Evolutionary conservation across 805 yeast species (phyloP).

Genomic region (Yamadazyma ubonensis): DNA sequence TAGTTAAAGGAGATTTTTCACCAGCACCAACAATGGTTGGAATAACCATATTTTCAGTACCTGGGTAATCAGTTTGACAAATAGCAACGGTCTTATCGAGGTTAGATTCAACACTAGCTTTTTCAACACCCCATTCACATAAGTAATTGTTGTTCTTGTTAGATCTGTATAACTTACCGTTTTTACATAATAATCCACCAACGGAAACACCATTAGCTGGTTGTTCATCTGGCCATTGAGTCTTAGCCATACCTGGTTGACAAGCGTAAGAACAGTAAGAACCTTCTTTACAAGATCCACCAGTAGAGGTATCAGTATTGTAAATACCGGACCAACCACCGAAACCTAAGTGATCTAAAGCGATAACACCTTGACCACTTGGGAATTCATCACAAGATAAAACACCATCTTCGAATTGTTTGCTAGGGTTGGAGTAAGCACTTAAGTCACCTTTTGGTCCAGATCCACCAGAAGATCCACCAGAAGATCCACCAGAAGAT

Average conservation of each 20-base stretch:
- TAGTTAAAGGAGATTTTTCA: slow-evolving; percentile 49
- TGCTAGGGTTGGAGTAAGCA: slow-evolving; percentile 48
- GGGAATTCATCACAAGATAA: slow-evolving; percentile 69
- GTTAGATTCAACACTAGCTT: slow-evolving; percentile 54
- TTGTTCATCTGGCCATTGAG: slow-evolving; percentile 72
- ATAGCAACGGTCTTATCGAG: slow-evolving; percentile 55
- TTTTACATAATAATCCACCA: slow-evolving; percentile 66
- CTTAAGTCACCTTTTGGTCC: slow-evolving; percentile 50
- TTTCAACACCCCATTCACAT: slow-evolving; percentile 63
- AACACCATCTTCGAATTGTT: slow-evolving; percentile 66
- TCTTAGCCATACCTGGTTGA: slow-evolving; percentile 77
- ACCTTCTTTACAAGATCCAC: slow-evolving; percentile 55
- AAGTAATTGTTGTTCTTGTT: slow-evolving; percentile 50
- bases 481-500: slow-evolving; percentile 16
- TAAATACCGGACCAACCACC: slow-evolving; percentile 48
- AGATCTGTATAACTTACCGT: slow-evolving; percentile 62
- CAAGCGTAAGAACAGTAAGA: slow-evolving; percentile 77
- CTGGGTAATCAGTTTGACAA: slow-evolving; percentile 80
- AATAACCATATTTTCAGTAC: slow-evolving; percentile 76
- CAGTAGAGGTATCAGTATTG: slow-evolving; percentile 46
- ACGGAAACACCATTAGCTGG: slow-evolving; percentile 68
- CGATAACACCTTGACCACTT: slow-evolving; percentile 68
- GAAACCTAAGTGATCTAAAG: slow-evolving; percentile 40
- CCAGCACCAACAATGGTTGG: slow-evolving; percentile 66
- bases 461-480: slow-evolving; percentile 31